These are phyloP conservation scores for Sporothrix schenckii DNA, from an alignment of 2,329 filamentous ascomycete genomes.

Conservation along the genomic window DNA sequence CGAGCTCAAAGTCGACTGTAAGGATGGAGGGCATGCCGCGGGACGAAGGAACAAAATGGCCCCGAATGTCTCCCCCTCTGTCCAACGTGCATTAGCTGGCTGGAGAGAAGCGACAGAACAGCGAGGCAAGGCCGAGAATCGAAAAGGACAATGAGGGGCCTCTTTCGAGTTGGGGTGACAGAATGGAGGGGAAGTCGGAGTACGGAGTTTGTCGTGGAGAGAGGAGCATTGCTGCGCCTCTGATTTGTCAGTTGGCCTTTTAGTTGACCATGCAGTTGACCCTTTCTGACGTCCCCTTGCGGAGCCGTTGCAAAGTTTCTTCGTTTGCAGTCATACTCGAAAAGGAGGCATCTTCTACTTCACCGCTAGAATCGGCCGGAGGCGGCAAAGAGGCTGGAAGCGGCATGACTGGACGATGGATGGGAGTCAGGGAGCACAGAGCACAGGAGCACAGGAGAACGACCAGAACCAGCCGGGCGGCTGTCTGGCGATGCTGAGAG, in stretches of 20 bases:
- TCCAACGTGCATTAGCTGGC: conserved; percentile 26
- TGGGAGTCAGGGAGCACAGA: too few species aligned
- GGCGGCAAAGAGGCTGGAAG: too few species aligned
- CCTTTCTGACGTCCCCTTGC: not conserved
- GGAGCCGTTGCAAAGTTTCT: not conserved
- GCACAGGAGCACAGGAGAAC: too few species aligned
- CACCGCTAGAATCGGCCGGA: conserved; percentile 17
- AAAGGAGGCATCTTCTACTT: not conserved
- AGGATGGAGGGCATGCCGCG: too few species aligned
- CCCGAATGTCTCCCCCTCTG: not conserved
- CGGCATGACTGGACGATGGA: not conserved
- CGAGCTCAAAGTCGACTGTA: not conserved
- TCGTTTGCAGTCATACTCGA: not conserved
- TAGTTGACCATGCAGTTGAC: not conserved
- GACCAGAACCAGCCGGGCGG: not conserved
- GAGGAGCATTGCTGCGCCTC: conserved; percentile 6
- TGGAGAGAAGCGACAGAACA: not conserved
- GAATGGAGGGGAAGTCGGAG: not conserved
- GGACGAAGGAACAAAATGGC: not conserved
- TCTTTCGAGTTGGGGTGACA: not conserved
- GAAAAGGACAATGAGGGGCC: not conserved
- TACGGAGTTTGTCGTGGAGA: not conserved
- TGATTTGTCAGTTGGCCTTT: conserved; percentile 23
- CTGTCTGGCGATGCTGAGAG: conserved; percentile 19
- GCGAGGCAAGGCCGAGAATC: conserved; percentile 20